Evolutionary conservation across 331 rosid genomes (phyloP).

Genomic region (Cydonia oblonga): DNA sequence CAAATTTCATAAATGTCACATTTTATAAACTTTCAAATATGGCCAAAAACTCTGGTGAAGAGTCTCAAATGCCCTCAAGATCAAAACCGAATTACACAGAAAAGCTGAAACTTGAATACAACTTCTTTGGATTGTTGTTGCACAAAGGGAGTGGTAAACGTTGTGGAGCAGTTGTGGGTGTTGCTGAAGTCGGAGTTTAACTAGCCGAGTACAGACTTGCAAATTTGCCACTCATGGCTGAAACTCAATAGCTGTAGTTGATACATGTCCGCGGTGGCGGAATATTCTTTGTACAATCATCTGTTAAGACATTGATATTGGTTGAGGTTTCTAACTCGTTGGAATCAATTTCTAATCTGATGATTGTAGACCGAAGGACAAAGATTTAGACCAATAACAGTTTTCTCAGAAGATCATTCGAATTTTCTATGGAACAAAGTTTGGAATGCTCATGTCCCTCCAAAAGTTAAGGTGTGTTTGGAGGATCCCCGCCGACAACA

Average conservation of each 20-base stretch:
- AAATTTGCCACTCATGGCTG: not conserved
- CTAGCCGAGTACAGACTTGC: not conserved
- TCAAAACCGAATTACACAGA: not conserved
- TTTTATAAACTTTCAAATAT: not conserved
- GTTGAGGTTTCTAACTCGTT: not conserved
- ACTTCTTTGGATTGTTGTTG: not conserved
- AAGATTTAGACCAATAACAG: not conserved
- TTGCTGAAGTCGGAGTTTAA: not conserved
- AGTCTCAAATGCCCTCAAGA: not conserved
- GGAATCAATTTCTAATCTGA: not conserved
- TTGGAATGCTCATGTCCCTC: not conserved
- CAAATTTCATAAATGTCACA: not conserved
- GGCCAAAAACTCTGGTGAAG: not conserved
- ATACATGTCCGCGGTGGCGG: not conserved
- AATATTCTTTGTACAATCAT: not conserved
- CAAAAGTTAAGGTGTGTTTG: not conserved
- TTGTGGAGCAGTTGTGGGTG: not conserved
- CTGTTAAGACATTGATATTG: not conserved
- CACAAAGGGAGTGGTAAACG: not conserved
- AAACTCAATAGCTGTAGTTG: not conserved
- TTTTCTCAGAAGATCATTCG: not conserved
- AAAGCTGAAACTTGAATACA: not conserved
- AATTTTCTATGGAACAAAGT: not conserved
- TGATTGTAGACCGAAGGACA: not conserved
- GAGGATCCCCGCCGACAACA: not conserved